Evolutionary conservation across 2,329 filamentous ascomycete species (phyloP), one percentile per base, ranked within the genome.

Genomic region (Aspergillus niger): DNA sequence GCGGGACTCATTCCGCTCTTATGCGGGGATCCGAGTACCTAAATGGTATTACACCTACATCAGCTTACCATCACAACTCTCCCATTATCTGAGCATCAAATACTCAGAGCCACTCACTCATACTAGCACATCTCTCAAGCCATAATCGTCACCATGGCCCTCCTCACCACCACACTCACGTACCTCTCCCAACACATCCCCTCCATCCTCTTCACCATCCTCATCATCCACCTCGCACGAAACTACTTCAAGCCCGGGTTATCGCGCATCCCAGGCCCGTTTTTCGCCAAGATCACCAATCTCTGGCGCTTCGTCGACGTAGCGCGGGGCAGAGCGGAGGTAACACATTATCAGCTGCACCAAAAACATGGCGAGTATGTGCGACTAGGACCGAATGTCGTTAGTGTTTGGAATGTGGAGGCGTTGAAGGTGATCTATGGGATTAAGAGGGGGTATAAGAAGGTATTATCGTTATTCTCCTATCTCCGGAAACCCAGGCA

Each of bases 361-460:
- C 41, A 13, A 17, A 17, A 24, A 13, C 17, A 44, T 44, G 41
- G 41, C 8, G 41, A 44, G 20, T 44, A 44, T 22, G 41, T 44
- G 41, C 41, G 41, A 4, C 13, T 44, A 11, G 41, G 41, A 13
- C 41, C 68, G 38, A 65, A 70, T 17, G 63, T 69, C 5, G 57
- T 70, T 32, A 70, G 68, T 38, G 58, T 70, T 8, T 55, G 55
- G 39, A 52, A 69, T 41, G 47, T 65, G 30, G 67, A 70, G 44
- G 58, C 56, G 0, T n/a, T 65, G 17, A 69, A 65, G 44, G 55
- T 48, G 5, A 67, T 69, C 13, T 69, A 69, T 58, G 65, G 67
- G 2, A 66, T 68, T 17, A 68, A 68, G 7, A 64, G 63, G 17
- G 61, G 66, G 0, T 67, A 64, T 41, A 49, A 59, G 15, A 68